phyloP scores from a whole-genome alignment of 2,329 filamentous ascomycete genomes.

The Penicillium sp. region DNA sequence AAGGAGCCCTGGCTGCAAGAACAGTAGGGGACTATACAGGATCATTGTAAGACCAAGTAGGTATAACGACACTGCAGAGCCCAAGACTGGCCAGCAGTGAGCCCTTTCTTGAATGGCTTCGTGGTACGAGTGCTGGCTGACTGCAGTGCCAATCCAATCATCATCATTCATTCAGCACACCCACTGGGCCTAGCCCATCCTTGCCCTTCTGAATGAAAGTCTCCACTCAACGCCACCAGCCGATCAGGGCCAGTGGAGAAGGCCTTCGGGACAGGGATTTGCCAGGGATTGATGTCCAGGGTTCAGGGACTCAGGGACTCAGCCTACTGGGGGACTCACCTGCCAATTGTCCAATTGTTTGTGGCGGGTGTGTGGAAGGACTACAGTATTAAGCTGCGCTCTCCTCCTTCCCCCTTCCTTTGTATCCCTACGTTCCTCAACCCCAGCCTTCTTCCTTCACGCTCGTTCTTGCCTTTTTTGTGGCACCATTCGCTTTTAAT shows the following conservation, averaged over 20 bases:
- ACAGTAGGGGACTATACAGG: too few species aligned
- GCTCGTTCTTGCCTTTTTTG: constrained; percentile 26
- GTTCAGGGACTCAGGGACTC: neutral
- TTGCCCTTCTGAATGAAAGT: neutral
- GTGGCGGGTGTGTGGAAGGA: neutral
- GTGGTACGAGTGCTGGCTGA: neutral
- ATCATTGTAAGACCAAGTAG: too few species aligned
- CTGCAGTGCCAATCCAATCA: neutral
- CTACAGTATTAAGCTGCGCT: neutral
- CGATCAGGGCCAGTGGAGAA: constrained; percentile 3
- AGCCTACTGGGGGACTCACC: neutral
- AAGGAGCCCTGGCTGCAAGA: too few species aligned
- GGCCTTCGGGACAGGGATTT: constrained; percentile 1
- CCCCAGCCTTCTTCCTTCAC: constrained; percentile 15
- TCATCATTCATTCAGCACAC: neutral
- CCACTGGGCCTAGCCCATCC: neutral
- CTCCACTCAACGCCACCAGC: constrained; percentile 3
- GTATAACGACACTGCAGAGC: neutral
- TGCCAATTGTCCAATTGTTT: neutral
- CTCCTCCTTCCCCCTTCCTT: constrained; percentile 4
- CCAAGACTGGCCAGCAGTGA: neutral
- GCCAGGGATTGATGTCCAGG: constrained; percentile 1
- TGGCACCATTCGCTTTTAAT: constrained; percentile 29
- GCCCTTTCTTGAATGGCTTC: neutral
- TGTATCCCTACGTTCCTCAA: constrained; percentile 20